Base-by-base conservation (phyloP, 139 green algal species). In the Tetradesmus lagerheimii region DNA sequence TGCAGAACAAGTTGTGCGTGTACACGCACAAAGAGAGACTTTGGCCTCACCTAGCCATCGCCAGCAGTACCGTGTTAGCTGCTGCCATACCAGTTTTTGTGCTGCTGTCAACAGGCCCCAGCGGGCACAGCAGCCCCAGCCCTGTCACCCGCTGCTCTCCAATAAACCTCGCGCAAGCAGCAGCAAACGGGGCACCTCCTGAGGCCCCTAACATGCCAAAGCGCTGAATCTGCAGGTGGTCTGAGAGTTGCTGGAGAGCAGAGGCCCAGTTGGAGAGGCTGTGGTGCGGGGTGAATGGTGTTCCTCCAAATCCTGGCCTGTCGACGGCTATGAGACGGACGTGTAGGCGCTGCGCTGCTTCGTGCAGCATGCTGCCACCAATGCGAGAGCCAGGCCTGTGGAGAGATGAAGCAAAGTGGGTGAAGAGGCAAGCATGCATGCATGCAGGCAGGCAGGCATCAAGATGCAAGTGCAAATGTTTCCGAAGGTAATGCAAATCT, bases 291-390 rank as follows among this genome's bases (percentile, higher is more conserved):
- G 31, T 75, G 53, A 87, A 87, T 43, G 81, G 43, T 9, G 34
- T 50, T 27, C 18, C 81, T 12, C 81, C 81, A 16, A 87, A 87
- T 15, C 81, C 81, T 35, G 81, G 81, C 31, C 81, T 27, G 81
- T 87, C 81, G 25, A 87, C 50, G n/a, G 81, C 53, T 18, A 87
- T 43, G 23, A 87, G 15, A 5, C 81, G 81, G 27, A 76, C 18
- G 34, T 75, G 18, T 34, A 43, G 27, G 41, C 27, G 27, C 11
- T n/a, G 50, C 23, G 45, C 81, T 75, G 81, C 81, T 77, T 76
- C 81, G 62, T 87, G 81, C 31, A 87, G 81, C 81, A 87, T 87
- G 81, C 50, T 75, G 53, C 81, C 81, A 34, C 81, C 81, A 15
- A 87, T 47, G 31, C 81, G 31, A 14, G 81, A 87, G n/a, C 81